phyloP scores from a whole-genome alignment of 176 grass and related monocot genomes.

The Oryza brachyantha region DNA sequence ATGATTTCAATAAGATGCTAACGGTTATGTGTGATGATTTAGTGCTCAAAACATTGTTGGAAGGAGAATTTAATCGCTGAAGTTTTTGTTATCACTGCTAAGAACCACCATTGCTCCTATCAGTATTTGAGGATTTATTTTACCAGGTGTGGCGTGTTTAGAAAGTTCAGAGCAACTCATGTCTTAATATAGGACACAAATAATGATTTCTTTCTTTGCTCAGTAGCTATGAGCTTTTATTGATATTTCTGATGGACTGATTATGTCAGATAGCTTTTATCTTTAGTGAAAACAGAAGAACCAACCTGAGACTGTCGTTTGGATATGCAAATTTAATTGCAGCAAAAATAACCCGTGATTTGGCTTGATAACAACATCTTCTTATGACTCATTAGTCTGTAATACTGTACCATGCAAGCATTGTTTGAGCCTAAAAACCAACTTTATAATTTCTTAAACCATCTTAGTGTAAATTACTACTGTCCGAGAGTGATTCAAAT shows the following conservation, averaged over 20 bases:
- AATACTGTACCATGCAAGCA: neutral
- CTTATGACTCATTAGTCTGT: neutral
- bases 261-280: conserved; percentile 9
- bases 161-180: neutral
- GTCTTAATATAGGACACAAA: neutral
- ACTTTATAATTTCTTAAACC: neutral
- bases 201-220: neutral
- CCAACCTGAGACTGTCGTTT: neutral
- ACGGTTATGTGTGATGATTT: neutral
- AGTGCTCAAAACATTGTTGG: neutral
- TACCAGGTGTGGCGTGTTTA: neutral
- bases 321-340: neutral
- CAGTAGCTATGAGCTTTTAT: too few relatives aligned
- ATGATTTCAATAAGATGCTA: neutral
- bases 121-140: neutral
- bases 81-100: neutral
- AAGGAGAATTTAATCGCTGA: neutral
- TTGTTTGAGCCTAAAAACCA: neutral
- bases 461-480: neutral
- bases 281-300: neutral
- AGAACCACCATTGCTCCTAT: neutral
- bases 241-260: neutral
- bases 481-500: conserved; percentile 1
- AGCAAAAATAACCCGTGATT: conserved; percentile 10
- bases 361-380: too few relatives aligned